These are phyloP conservation scores for Buddleja alternifolia DNA, from an alignment of 257 asterid genomes.

Conservation along the genomic window DNA sequence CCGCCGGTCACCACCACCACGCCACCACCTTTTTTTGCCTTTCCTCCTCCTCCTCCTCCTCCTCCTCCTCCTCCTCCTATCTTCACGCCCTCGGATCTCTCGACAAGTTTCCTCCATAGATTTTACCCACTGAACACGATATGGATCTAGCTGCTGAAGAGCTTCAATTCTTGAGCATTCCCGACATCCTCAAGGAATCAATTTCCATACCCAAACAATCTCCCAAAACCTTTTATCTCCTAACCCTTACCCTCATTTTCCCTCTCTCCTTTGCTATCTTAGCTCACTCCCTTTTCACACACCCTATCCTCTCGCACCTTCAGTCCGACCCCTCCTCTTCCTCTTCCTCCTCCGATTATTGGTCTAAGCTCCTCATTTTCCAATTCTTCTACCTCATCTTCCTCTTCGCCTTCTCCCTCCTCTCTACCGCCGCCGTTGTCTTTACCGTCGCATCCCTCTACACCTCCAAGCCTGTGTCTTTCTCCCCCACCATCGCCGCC, in stretches of 20 bases:
- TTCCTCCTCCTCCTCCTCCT: neutral
- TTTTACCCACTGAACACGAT: too few relatives aligned
- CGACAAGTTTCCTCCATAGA: too few relatives aligned
- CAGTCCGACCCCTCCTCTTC: slow-evolving; percentile 51
- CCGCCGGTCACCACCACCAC: slow-evolving; percentile 14
- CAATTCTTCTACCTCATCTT: slow-evolving; percentile 82
- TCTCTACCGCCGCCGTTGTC: slow-evolving; percentile 91
- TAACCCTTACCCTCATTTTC: slow-evolving; percentile 76
- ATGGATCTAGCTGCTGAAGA: slow-evolving; percentile 89
- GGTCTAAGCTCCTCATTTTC: slow-evolving; percentile 73
- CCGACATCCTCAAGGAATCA: slow-evolving; percentile 73
- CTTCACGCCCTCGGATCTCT: too few relatives aligned
- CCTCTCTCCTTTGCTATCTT: slow-evolving; percentile 92
- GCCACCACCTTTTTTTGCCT: neutral
- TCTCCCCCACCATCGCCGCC: slow-evolving; percentile 65
- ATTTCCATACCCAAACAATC: slow-evolving; percentile 79
- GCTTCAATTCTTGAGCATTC: slow-evolving; percentile 66
- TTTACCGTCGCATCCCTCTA: slow-evolving; percentile 76
- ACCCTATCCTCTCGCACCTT: slow-evolving; percentile 74
- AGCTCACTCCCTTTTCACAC: slow-evolving; percentile 92
- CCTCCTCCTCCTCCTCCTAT: too few relatives aligned
- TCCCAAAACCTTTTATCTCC: slow-evolving; percentile 82
- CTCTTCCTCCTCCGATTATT: slow-evolving; percentile 57
- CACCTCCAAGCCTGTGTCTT: slow-evolving; percentile 13
- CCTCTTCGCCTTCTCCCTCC: slow-evolving; percentile 83